phyloP scores from a whole-genome alignment of 2,329 filamentous ascomycete species.

The Aspergillus japonicus region DNA sequence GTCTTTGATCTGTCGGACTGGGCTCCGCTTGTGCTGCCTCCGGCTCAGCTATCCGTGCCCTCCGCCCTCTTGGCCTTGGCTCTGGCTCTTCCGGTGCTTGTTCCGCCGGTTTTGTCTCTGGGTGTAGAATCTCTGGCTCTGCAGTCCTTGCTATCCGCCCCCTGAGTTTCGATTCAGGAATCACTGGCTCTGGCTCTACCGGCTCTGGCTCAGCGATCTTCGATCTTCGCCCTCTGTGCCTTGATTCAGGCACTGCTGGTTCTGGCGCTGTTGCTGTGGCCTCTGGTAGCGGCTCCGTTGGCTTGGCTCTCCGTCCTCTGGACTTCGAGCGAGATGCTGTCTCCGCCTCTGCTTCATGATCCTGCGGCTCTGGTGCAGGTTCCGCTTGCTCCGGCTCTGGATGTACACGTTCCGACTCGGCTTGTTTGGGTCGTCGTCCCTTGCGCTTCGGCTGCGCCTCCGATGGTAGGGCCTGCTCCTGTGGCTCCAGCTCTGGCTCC shows the following conservation, averaged over 20 bases:
- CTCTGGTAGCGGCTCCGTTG: background rate
- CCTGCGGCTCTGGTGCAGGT: no score
- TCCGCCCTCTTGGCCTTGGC: background rate
- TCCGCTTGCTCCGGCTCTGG: background rate
- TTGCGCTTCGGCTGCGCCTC: background rate
- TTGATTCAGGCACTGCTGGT: background rate
- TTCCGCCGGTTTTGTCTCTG: background rate
- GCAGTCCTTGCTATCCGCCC: background rate
- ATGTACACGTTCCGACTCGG: background rate
- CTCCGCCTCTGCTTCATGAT: no score
- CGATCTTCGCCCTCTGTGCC: background rate
- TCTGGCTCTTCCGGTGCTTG: background rate
- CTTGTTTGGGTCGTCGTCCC: background rate
- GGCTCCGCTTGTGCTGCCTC: no score
- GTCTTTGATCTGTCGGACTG: background rate
- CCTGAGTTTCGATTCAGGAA: background rate
- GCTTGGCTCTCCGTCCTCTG: background rate
- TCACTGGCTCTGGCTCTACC: background rate
- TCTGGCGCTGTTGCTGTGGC: background rate
- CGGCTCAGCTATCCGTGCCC: background rate
- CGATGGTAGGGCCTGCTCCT: background rate
- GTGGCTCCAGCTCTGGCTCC: background rate
- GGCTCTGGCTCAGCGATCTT: background rate
- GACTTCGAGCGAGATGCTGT: no score
- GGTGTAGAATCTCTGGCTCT: background rate